Conservation (phyloP, 352 stramenopile species). For the Pythium volutum region DNA sequence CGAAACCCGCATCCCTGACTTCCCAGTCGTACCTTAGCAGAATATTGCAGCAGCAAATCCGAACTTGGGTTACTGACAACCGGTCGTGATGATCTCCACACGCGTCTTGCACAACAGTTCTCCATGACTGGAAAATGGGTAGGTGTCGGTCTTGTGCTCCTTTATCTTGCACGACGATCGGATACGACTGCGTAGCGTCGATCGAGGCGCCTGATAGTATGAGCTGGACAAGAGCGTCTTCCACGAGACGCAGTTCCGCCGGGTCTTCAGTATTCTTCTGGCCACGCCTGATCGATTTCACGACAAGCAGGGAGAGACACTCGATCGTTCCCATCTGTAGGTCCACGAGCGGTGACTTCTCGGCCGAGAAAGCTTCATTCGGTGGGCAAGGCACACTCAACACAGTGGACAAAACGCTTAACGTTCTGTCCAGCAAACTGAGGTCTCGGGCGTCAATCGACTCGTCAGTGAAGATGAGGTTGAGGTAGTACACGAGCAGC, state of each 20-base stretch:
- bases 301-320: conserved; percentile 50
- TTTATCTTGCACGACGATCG: background rate
- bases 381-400: conserved; percentile 37
- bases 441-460: background rate
- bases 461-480: conserved; percentile 53
- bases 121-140: conserved; percentile 37
- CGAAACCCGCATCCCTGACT: background rate
- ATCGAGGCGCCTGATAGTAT: background rate
- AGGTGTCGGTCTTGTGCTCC: background rate
- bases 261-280: background rate
- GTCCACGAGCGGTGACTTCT: conserved; percentile 46
- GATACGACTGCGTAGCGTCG: background rate
- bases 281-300: background rate
- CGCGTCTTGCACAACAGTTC: background rate
- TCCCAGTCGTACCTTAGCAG: conserved; percentile 47
- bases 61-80: conserved; percentile 31
- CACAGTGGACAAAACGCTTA: conserved; percentile 45
- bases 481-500: conserved; percentile 76
- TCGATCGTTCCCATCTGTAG: conserved; percentile 73
- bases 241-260: background rate
- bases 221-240: background rate
- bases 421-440: conserved; percentile 7
- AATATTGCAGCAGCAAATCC: conserved; percentile 65
- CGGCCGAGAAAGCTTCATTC: conserved; percentile 11
- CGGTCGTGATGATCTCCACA: background rate